phyloP scores from a whole-genome alignment of 495 filamentous ascomycete species.

The Umbilicaria muhlenbergii region DNA sequence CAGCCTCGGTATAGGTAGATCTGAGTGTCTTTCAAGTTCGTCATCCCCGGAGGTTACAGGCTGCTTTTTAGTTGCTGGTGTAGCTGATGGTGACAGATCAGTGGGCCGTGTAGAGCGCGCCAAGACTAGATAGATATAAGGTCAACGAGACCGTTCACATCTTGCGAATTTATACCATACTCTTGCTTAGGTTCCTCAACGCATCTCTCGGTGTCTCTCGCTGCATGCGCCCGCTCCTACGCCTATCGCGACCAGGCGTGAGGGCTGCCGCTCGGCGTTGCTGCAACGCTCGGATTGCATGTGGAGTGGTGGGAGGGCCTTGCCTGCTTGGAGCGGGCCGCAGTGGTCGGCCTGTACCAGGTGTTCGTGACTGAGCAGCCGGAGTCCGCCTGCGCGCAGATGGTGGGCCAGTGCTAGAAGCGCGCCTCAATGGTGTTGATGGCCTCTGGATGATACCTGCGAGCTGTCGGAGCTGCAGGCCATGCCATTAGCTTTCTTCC shows the following conservation, averaged over 20 bases:
- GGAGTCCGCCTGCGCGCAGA: constrained; percentile 13
- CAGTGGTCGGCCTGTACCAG: constrained; percentile 7
- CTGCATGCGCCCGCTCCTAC: constrained; percentile 49
- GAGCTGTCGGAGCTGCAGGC: constrained; percentile 18
- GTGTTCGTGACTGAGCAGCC: constrained; percentile 10
- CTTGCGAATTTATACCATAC: constrained; percentile 12
- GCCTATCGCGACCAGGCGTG: constrained; percentile 52
- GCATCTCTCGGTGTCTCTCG: constrained; percentile 64
- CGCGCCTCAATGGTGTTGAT: constrained; percentile 21
- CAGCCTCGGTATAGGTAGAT: constrained; percentile 45
- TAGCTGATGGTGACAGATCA: constrained; percentile 38
- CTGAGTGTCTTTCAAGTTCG: constrained; percentile 48
- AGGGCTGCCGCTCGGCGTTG: constrained; percentile 50
- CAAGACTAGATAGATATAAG: constrained; percentile 24
- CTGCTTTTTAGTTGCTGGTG: constrained; percentile 9
- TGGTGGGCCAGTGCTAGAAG: constrained; percentile 15
- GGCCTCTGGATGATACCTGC: constrained; percentile 20
- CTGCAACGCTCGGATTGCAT: constrained; percentile 57
- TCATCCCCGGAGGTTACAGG: constrained; percentile 29
- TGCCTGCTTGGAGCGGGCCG: constrained; percentile 16
- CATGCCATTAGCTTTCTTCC: too few relatives aligned
- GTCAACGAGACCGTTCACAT: not conserved
- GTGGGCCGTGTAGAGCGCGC: constrained; percentile 42
- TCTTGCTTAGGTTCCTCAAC: constrained; percentile 47
- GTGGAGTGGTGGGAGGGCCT: constrained; percentile 46